phyloP scores from a whole-genome alignment of 2,329 filamentous ascomycete species.

The Aschersonia sp. region DNA sequence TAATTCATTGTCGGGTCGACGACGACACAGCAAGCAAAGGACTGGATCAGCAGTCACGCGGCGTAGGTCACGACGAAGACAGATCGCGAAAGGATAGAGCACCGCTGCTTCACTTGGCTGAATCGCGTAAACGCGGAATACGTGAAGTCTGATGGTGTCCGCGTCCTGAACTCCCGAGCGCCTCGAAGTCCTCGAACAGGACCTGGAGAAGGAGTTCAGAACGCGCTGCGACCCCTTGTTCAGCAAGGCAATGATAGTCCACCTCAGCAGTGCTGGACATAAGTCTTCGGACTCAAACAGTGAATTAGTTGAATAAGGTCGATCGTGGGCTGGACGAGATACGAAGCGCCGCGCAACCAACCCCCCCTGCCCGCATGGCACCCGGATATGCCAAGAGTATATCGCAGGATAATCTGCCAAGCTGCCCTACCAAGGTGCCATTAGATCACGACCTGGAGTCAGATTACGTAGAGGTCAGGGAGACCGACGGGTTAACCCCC shows the following conservation, averaged over 20 bases:
- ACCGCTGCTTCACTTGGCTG: conserved; percentile 30
- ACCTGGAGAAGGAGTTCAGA: conserved; percentile 34
- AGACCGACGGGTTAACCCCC: conserved; percentile 10
- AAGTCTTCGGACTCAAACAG: conserved; percentile 29
- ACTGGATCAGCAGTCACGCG: conserved; percentile 19
- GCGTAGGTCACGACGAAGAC: conserved; percentile 6
- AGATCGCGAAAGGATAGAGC: conserved; percentile 15
- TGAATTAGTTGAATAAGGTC: conserved; percentile 32
- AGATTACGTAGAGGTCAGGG: conserved; percentile 20
- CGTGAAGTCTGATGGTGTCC: conserved; percentile 20
- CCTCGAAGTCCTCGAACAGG: conserved; percentile 22
- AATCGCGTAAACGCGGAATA: conserved; percentile 27
- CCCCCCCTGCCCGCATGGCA: conserved; percentile 9
- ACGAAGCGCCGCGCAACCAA: conserved; percentile 12
- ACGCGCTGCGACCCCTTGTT: conserved; percentile 29
- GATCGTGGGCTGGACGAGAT: conserved; percentile 31
- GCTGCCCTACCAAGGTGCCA: conserved; percentile 12
- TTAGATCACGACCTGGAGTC: conserved; percentile 14
- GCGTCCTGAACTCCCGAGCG: conserved; percentile 24
- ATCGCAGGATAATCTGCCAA: conserved; percentile 7
- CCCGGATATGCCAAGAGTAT: conserved; percentile 16
- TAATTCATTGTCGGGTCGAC: conserved; percentile 31
- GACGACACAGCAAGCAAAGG: conserved; percentile 24
- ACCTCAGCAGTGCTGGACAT: conserved; percentile 9
- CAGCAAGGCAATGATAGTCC: conserved; percentile 25